A percentile compares a stretch with the other conserved stretches of the same genome.
Evolutionary conservation across 108 stramenopile species (phyloP).

Genomic region (Skeletonema costatum): DNA sequence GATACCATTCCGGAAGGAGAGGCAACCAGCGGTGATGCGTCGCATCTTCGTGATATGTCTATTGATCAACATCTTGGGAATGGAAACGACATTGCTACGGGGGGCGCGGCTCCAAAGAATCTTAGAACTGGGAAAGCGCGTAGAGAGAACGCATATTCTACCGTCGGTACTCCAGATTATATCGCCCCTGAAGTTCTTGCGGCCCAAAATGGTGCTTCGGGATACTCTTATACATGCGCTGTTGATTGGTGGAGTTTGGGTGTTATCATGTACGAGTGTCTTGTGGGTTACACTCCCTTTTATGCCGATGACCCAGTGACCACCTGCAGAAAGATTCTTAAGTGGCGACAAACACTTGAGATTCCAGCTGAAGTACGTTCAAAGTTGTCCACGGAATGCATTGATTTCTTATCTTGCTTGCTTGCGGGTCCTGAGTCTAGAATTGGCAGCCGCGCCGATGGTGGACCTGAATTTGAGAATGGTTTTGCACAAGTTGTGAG

Average conservation of each 20-base stretch:
- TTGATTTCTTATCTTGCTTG: conserved; percentile 88
- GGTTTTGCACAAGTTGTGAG: conserved; percentile 87
- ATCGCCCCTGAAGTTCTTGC: conserved; percentile 99
- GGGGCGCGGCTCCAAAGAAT: conserved; percentile 31
- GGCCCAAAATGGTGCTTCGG: conserved; percentile 90
- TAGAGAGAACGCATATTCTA: conserved; percentile 96
- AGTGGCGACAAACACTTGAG: conserved; percentile 89
- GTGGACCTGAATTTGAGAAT: conserved; percentile 81
- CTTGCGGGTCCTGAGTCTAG: conserved; percentile 86
- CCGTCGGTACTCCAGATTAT: conserved; percentile 99
- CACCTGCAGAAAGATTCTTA: conserved; percentile 96
- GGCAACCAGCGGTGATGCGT: conserved; percentile 28
- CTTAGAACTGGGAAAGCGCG: conserved; percentile 74
- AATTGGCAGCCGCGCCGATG: conserved; percentile 78
- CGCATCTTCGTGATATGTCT: conserved; percentile 82
- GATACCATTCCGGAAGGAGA: conserved; percentile 44
- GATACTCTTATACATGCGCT: conserved; percentile 95
- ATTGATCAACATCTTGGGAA: conserved; percentile 59
- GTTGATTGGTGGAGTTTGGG: conserved; percentile 99
- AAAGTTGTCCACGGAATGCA: conserved; percentile 81
- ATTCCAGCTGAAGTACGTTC: conserved; percentile 83
- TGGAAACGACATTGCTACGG: conserved; percentile 26
- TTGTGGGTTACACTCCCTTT: conserved; percentile 99
- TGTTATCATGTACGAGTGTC: conserved; percentile 99
- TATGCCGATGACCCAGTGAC: conserved; percentile 98